Evolutionary conservation across 345 rosid species (phyloP).

Genomic region (Pistacia atlantica): DNA sequence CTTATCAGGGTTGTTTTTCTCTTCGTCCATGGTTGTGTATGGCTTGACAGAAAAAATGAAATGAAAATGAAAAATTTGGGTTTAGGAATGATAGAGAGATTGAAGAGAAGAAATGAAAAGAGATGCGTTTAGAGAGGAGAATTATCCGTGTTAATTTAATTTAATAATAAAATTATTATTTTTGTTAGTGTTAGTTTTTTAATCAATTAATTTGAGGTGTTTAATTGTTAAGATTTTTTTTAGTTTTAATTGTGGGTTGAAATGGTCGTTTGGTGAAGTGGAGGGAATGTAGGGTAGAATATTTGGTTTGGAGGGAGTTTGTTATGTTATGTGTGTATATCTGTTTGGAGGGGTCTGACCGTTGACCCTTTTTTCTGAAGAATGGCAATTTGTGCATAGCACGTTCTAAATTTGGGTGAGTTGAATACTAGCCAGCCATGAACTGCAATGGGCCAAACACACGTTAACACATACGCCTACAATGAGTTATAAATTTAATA

Average conservation of each 20-base stretch:
- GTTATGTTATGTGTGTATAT: neutral
- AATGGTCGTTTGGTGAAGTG: slow-evolving; percentile 22
- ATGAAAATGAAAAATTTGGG: neutral
- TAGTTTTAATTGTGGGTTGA: slow-evolving; percentile 13
- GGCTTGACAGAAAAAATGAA: no score
- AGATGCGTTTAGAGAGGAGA: slow-evolving; percentile 21
- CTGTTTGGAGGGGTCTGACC: slow-evolving; percentile 20
- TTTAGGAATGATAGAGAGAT: neutral
- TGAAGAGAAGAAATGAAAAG: slow-evolving; percentile 14
- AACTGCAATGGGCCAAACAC: neutral
- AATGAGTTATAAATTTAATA: no score
- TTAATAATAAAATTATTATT: no score
- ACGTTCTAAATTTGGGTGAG: slow-evolving; percentile 9
- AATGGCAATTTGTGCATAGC: slow-evolving; percentile 3
- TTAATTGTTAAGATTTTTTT: neutral
- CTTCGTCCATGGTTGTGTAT: slow-evolving; percentile 19
- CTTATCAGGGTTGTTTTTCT: slow-evolving; percentile 3
- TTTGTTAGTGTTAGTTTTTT: neutral
- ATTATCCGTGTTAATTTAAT: slow-evolving; percentile 9
- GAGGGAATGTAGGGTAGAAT: slow-evolving; percentile 22
- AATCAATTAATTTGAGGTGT: neutral
- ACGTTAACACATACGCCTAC: no score
- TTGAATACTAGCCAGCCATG: neutral
- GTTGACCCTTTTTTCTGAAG: neutral
- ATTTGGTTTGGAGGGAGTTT: slow-evolving; percentile 2